phyloP scores from a whole-genome alignment of 495 filamentous ascomycete genomes.

The Tirmania nivea region DNA sequence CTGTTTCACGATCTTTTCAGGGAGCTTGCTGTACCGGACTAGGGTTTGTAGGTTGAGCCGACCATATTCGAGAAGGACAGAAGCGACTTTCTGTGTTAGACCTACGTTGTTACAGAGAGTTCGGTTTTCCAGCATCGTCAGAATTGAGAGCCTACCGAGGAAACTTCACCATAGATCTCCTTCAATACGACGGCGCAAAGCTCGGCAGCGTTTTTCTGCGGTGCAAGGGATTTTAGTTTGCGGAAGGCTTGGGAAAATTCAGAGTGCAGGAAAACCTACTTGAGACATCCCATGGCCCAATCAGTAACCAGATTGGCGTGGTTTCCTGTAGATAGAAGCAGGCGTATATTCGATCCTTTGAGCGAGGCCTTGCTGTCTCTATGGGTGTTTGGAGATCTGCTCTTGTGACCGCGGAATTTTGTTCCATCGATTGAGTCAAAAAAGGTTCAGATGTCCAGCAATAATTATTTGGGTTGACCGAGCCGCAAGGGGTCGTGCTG shows the following conservation, averaged over 20 bases:
- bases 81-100: conserved; percentile 35
- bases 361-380: too few relatives aligned
- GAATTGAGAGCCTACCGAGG: conserved; percentile 41
- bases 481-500: too few relatives aligned
- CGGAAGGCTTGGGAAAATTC: not conserved
- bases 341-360: too few relatives aligned
- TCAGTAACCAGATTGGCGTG: too few relatives aligned
- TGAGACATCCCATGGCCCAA: conserved; percentile 14
- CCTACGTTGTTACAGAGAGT: too few relatives aligned
- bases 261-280: conserved; percentile 3
- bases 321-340: too few relatives aligned
- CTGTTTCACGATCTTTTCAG: conserved; percentile 45
- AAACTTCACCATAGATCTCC: conserved; percentile 71
- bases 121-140: not conserved
- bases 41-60: conserved; percentile 50
- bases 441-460: too few relatives aligned
- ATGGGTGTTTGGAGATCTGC: too few relatives aligned
- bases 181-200: conserved; percentile 75
- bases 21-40: conserved; percentile 41
- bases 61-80: conserved; percentile 53
- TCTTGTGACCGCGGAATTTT: too few relatives aligned
- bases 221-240: not conserved
- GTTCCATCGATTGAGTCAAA: too few relatives aligned
- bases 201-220: conserved; percentile 46
- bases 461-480: too few relatives aligned